Evolutionary conservation across 495 filamentous ascomycete genomes (phyloP).

Genomic region (Bryoglossum gracile): DNA sequence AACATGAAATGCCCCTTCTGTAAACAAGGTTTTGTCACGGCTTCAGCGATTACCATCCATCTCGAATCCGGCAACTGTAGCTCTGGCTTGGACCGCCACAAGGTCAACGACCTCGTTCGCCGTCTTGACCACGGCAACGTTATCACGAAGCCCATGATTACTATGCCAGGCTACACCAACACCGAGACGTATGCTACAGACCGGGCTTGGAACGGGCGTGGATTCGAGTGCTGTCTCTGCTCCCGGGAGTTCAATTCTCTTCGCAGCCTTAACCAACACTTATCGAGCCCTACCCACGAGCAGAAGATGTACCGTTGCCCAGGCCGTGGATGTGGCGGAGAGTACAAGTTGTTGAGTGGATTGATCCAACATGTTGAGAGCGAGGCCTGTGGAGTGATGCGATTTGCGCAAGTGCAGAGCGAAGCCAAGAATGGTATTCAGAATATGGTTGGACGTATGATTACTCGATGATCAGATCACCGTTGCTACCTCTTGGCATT

Average conservation of each 20-base stretch:
- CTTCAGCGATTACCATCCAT: conserved; percentile 21
- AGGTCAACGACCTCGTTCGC: conserved; percentile 23
- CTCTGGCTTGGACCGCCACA: conserved; percentile 23
- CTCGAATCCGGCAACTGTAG: conserved; percentile 26
- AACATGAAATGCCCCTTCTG: conserved; percentile 28
- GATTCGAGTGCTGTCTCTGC: conserved; percentile 28
- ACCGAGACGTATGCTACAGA: conserved; percentile 19
- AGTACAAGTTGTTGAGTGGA: conserved; percentile 24
- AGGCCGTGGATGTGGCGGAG: conserved; percentile 10
- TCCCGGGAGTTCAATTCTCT: conserved; percentile 14
- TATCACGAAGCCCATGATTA: conserved; percentile 25
- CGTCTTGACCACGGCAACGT: conserved; percentile 23
- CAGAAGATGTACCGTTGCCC: conserved; percentile 27
- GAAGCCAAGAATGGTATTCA: conserved; percentile 15
- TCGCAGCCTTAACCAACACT: conserved; percentile 21
- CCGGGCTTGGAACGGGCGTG: conserved; percentile 25
- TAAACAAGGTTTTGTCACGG: conserved; percentile 19
- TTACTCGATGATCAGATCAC: neutral
- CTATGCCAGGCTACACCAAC: conserved; percentile 16
- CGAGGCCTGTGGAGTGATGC: conserved; percentile 27
- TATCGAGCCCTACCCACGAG: conserved; percentile 26
- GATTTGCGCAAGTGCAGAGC: conserved; percentile 19
- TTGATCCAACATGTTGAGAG: conserved; percentile 29
- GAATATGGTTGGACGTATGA: conserved; percentile 21
- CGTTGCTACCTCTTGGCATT: too few relatives aligned